A percentile compares a stretch with the other conserved stretches of the same genome.
Evolutionary conservation across 352 stramenopile genomes (phyloP).

Genomic region (Phytopythium montanum): DNA sequence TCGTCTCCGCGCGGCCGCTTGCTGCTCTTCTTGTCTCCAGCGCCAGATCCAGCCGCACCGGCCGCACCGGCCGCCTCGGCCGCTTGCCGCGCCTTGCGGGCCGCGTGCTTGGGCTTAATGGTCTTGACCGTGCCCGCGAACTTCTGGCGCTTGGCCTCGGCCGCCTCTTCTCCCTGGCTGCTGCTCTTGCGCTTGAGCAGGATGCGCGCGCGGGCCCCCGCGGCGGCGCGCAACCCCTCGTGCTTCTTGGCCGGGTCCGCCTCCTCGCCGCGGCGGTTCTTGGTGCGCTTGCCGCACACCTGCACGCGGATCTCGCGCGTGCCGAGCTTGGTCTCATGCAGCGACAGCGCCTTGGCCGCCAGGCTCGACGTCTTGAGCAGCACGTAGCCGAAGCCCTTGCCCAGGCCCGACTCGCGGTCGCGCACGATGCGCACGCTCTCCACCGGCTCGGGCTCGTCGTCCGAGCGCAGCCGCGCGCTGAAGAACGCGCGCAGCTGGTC

Average conservation of each 20-base stretch:
- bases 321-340: constrained; percentile 65
- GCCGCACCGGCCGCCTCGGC: constrained; percentile 6
- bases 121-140: constrained; percentile 45
- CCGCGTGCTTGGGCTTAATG: constrained; percentile 73
- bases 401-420: constrained; percentile 84
- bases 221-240: constrained; percentile 49
- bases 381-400: constrained; percentile 92
- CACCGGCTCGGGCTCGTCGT: constrained; percentile 63
- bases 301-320: constrained; percentile 68
- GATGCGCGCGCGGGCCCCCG: constrained; percentile 55
- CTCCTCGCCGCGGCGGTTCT: constrained; percentile 69
- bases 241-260: constrained; percentile 37
- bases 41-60: too few relatives aligned
- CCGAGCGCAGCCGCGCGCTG: constrained; percentile 53
- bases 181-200: constrained; percentile 53
- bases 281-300: constrained; percentile 84
- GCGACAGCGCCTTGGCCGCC: constrained; percentile 64
- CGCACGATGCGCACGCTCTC: constrained; percentile 89
- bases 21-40: background rate
- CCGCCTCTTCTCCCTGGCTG: background rate
- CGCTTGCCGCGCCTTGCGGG: constrained; percentile 53
- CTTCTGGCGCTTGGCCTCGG: constrained; percentile 29
- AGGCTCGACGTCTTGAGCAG: constrained; percentile 66
- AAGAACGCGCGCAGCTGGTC: constrained; percentile 75
- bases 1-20: constrained; percentile 3